Conservation (phyloP, 2,329 filamentous ascomycete species). For the Massarina eburnea region DNA sequence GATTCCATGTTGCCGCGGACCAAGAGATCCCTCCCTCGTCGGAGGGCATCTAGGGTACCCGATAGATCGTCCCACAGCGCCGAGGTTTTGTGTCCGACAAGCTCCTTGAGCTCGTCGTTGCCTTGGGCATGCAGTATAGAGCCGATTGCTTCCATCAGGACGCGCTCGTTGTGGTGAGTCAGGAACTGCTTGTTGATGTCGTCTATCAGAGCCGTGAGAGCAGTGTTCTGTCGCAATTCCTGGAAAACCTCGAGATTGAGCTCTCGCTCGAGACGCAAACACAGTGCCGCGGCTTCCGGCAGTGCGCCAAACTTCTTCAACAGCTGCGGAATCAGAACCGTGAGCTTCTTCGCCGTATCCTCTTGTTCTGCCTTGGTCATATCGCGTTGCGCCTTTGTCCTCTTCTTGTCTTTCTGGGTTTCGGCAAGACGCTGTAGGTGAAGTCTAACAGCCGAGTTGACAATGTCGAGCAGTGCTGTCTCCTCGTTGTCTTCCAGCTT, state of each 20-base stretch:
- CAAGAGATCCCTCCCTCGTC: conserved; percentile 69
- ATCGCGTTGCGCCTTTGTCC: conserved; percentile 55
- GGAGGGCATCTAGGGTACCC: conserved; percentile 70
- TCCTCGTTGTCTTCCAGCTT: conserved; percentile 78
- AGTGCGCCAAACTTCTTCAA: conserved; percentile 93
- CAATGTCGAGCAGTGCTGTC: conserved; percentile 79
- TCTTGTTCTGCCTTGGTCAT: conserved; percentile 75
- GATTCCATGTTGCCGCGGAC: conserved; percentile 68
- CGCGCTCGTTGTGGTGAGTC: conserved; percentile 83
- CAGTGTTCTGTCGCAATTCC: conserved; percentile 82
- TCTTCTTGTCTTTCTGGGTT: conserved; percentile 58
- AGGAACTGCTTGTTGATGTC: conserved; percentile 94
- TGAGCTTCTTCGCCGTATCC: conserved; percentile 74
- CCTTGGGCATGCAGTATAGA: conserved; percentile 83
- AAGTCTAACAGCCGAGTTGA: conserved; percentile 79
- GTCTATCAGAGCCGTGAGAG: conserved; percentile 79
- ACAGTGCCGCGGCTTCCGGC: conserved; percentile 80
- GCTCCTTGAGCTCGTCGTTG: conserved; percentile 85
- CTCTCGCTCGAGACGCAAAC: conserved; percentile 81
- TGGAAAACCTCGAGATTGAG: conserved; percentile 87
- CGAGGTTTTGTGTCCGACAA: conserved; percentile 77
- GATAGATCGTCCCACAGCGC: conserved; percentile 84
- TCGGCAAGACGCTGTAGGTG: conserved; percentile 69
- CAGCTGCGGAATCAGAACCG: conserved; percentile 77
- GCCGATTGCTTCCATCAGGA: conserved; percentile 79